Base-by-base conservation (phyloP, 1,284 basidiomycete genomes). In the Moesziomyces sp. region DNA sequence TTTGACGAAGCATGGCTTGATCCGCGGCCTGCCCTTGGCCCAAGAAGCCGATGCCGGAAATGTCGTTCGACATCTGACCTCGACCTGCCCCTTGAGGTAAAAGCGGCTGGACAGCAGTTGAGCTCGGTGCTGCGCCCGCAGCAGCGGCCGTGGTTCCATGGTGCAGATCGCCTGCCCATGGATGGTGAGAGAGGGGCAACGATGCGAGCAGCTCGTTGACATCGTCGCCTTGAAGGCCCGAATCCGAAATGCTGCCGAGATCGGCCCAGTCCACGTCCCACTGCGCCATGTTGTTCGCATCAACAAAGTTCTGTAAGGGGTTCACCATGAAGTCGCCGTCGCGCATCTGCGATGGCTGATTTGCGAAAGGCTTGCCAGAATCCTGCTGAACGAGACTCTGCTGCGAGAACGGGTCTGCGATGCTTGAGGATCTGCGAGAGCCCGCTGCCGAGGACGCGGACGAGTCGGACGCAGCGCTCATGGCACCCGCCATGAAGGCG, bases 161-260 rank as follows among this genome's bases (percentile, higher is more conserved):
- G 28, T 68, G 68, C 3, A 77, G 56, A 46, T 77, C 77, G 23
- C 73, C 70, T 5, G 73, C 69, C 76, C 76, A 79, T 8, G 58
- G 66, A 42, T 68, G 74, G 38, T 79, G 77, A 11, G 73, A 71
- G 16, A 74, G 52, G 13, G 72, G 72, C 46, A 71, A 40, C 8
- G 70, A 69, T 19, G 73, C 69, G 23, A 76, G 60, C 38, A 72
- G 46, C 40, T 50, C 46, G 16, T 57, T 54, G 44, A 65, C 52
- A 5, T 61, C 61, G 19, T 72, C 58, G 18, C 23, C 34, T 18
- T 63, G 63, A 18, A 65, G 57, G 18, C 57, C 59, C 1, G 63
- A 52, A 16, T 59, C 74, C n/a, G 62, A 56, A 14, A 64, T 54
- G 53, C 56, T 74, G 46, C 55, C 55, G 7, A 74, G 52, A n/a